These are phyloP conservation scores for Colletotrichum falcatum DNA, from an alignment of 2,329 filamentous ascomycete genomes.

Conservation along the genomic window DNA sequence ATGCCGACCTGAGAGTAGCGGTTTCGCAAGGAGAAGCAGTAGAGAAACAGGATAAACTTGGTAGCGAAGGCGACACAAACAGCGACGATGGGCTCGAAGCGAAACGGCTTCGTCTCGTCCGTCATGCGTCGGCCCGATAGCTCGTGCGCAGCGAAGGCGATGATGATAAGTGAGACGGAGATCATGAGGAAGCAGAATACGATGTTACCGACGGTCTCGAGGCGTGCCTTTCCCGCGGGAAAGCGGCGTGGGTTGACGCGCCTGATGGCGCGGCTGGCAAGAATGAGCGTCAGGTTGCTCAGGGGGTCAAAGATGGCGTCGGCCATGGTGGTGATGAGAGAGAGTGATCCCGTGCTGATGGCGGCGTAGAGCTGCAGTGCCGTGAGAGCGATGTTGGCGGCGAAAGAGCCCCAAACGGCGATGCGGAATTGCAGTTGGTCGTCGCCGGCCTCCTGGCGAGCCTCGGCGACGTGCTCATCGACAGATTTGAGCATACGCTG, in stretches of 20 bases:
- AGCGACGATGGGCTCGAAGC: slow-evolving; percentile 86
- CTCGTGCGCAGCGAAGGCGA: slow-evolving; percentile 85
- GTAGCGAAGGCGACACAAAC: slow-evolving; percentile 86
- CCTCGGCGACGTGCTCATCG: slow-evolving; percentile 87
- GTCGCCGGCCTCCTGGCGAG: slow-evolving; percentile 81
- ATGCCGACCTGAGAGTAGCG: slow-evolving; percentile 92
- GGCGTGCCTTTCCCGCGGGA: slow-evolving; percentile 90
- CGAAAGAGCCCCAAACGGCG: slow-evolving; percentile 75
- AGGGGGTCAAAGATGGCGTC: slow-evolving; percentile 94
- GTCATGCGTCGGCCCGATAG: slow-evolving; percentile 63
- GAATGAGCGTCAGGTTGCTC: slow-evolving; percentile 87
- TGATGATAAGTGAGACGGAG: slow-evolving; percentile 89
- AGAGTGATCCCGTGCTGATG: slow-evolving; percentile 85
- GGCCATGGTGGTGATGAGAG: slow-evolving; percentile 99
- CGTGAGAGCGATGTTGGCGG: slow-evolving; percentile 83
- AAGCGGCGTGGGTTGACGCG: slow-evolving; percentile 88
- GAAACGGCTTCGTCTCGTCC: slow-evolving; percentile 72
- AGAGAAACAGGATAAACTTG: slow-evolving; percentile 87
- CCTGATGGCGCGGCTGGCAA: slow-evolving; percentile 88
- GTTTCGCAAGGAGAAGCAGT: slow-evolving; percentile 91
- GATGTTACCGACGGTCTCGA: slow-evolving; percentile 96
- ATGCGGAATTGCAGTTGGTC: slow-evolving; percentile 83
- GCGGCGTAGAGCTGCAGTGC: slow-evolving; percentile 90
- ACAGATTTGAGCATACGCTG: slow-evolving; percentile 91
- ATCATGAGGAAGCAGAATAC: slow-evolving; percentile 97